These are phyloP conservation scores for Cyberlindnera euphorbiae DNA, from an alignment of 805 yeast genomes.

Conservation along the genomic window DNA sequence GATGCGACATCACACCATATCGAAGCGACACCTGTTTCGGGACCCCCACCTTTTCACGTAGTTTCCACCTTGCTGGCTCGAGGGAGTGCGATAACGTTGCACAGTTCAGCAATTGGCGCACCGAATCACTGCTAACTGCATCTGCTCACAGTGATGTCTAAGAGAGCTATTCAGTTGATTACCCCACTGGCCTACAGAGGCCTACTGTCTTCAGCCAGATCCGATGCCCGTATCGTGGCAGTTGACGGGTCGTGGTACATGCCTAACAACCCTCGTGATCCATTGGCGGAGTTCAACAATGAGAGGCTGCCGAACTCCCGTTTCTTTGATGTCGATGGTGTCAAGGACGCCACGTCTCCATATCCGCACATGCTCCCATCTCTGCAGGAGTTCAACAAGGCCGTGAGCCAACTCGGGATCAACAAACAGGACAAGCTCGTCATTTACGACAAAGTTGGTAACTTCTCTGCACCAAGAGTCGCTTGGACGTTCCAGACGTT, in stretches of 20 bases:
- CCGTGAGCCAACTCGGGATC: constrained; percentile 54
- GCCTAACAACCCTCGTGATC: constrained; percentile 67
- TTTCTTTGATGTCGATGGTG: constrained; percentile 72
- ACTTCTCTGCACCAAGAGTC: constrained; percentile 85
- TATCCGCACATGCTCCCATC: constrained; percentile 93
- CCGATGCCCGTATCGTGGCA: constrained; percentile 40
- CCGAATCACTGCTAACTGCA: too few relatives aligned
- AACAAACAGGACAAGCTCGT: constrained; percentile 54
- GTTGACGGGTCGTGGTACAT: constrained; percentile 92
- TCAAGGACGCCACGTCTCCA: constrained; percentile 52
- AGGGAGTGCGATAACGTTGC: too few relatives aligned
- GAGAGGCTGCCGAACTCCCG: constrained; percentile 64
- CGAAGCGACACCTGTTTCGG: too few relatives aligned
- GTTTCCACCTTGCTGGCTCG: too few relatives aligned
- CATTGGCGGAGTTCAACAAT: constrained; percentile 49
- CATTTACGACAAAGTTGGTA: constrained; percentile 80
- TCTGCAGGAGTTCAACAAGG: constrained; percentile 45
- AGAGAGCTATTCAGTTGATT: constrained; percentile 21
- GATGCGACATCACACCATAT: too few relatives aligned
- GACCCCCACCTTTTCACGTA: too few relatives aligned
- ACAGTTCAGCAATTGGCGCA: too few relatives aligned
- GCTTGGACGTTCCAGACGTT: constrained; percentile 85
- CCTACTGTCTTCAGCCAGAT: constrained; percentile 14
- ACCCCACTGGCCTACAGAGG: constrained; percentile 24
- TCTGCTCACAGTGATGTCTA: constrained; percentile 24